Conservation (phyloP, 2,329 filamentous ascomycete genomes). For the Coniochaeta prunicola region DNA sequence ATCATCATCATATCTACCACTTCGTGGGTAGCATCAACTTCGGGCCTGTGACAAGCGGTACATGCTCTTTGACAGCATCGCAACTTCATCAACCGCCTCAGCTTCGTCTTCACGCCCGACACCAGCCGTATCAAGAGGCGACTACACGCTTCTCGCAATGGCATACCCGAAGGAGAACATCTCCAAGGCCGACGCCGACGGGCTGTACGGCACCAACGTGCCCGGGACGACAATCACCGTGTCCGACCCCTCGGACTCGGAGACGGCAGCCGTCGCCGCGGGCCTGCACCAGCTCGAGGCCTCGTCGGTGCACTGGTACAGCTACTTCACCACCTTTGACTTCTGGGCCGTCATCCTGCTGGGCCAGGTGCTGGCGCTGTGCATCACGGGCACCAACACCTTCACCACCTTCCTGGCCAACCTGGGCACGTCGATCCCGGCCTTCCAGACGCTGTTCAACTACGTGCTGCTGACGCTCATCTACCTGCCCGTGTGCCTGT, state of each 20-base stretch:
- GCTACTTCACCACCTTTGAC: slow-evolving; percentile 75
- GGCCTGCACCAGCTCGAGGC: slow-evolving; percentile 50
- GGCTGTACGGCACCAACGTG: slow-evolving; percentile 13
- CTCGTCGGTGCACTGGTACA: slow-evolving; percentile 51
- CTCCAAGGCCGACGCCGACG: neutral
- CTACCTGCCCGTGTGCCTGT: slow-evolving; percentile 74
- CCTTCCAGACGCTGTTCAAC: slow-evolving; percentile 94
- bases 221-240: slow-evolving; percentile 13
- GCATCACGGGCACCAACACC: slow-evolving; percentile 89
- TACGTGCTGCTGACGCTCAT: slow-evolving; percentile 78
- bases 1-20: neutral
- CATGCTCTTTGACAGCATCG: neutral
- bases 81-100: slow-evolving; percentile 1
- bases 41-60: neutral
- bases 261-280: slow-evolving; percentile 34
- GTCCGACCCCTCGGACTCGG: slow-evolving; percentile 6
- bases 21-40: neutral
- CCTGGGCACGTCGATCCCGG: slow-evolving; percentile 71
- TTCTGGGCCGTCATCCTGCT: slow-evolving; percentile 81
- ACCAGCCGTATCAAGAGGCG: neutral
- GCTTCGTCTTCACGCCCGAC: neutral
- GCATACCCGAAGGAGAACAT: neutral
- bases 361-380: slow-evolving; percentile 79
- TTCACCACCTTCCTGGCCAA: slow-evolving; percentile 68
- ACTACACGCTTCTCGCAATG: neutral